Percentiles rank a stretch among this genome's conserved stretches.
Evolutionary conservation across 352 stramenopile species (phyloP).

Genomic region (Phytophthora sp.): DNA sequence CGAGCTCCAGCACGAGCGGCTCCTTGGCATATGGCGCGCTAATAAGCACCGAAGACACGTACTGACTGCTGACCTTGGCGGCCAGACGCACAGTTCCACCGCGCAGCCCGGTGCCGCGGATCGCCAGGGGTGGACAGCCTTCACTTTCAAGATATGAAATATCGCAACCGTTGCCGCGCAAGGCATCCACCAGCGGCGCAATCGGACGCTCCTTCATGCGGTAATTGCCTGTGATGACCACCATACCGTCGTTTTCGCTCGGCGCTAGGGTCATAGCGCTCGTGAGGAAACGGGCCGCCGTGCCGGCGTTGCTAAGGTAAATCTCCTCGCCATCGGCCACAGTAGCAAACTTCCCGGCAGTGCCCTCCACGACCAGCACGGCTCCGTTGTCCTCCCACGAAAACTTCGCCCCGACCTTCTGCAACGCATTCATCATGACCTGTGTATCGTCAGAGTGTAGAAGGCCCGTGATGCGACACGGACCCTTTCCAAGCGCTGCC

Average conservation of each 20-base stretch:
- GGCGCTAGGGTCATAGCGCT: constrained; percentile 86
- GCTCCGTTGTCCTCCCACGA: constrained; percentile 77
- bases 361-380: constrained; percentile 80
- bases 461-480: constrained; percentile 89
- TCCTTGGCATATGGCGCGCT: constrained; percentile 89
- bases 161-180: constrained; percentile 88
- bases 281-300: constrained; percentile 95
- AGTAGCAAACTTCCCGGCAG: constrained; percentile 62
- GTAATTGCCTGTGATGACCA: constrained; percentile 93
- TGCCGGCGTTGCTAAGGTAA: constrained; percentile 91
- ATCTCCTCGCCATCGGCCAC: constrained; percentile 65
- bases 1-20: constrained; percentile 90
- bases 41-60: constrained; percentile 97
- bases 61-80: constrained; percentile 95
- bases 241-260: constrained; percentile 41
- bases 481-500: constrained; percentile 90
- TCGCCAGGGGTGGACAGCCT: constrained; percentile 77
- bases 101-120: constrained; percentile 74
- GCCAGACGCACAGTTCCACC: constrained; percentile 87
- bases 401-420: constrained; percentile 90
- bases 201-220: constrained; percentile 98
- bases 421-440: constrained; percentile 97
- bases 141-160: constrained; percentile 71
- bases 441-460: constrained; percentile 97
- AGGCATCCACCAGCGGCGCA: constrained; percentile 93